Evolutionary conservation across 176 grass and related monocot species (phyloP), one percentile per base, ranked within the genome.

Genomic region (Leersia perrieri): DNA sequence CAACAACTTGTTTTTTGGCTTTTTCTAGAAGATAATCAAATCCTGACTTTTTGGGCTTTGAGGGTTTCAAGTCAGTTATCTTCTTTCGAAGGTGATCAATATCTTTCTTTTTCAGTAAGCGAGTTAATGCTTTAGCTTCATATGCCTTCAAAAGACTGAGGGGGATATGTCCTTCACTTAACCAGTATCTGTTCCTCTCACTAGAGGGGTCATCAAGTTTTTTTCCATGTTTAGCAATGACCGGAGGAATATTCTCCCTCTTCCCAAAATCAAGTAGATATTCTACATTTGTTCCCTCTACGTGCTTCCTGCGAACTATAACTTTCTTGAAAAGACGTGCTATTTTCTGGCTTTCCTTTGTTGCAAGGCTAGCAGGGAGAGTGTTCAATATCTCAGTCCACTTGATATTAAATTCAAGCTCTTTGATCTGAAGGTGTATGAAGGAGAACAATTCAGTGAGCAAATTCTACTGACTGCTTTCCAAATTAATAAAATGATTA

Each of bases 261-360:
- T 99, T 99, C 69, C 97, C 97, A 72, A 99, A 99, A 89, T 99
- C 97, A 86, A 99, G 88, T 20, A 99, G 87, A 77, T 99, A 99
- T 70, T 84, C 89, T 51, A 89, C 81, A 89, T 85, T 87, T 42
- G 87, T 80, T 80, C 87, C 87, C 35, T 96, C 85, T 32, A 77
- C 65, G 45, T 28, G 75, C 76, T 96, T 99, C 83, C 91, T 90
- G 29, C 93, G 92, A 67, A 99, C 81, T 88, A 93, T 91, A 75
- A 99, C 97, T 89, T 96, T 95, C 87, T 90, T 99, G 88, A 99
- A 99, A 75, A 93, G 82, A 69, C 79, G 93, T 75, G 79, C 77
- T 82, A 89, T 75, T 88, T 86, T 95, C 80, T 96, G 90, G 45
- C 89, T 76, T 93, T 99, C 97, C 79, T 93, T 99, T 63, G 87